These are phyloP conservation scores for Omphalotus olearius DNA, from an alignment of 1,284 basidiomycete species.

Conservation along the genomic window DNA sequence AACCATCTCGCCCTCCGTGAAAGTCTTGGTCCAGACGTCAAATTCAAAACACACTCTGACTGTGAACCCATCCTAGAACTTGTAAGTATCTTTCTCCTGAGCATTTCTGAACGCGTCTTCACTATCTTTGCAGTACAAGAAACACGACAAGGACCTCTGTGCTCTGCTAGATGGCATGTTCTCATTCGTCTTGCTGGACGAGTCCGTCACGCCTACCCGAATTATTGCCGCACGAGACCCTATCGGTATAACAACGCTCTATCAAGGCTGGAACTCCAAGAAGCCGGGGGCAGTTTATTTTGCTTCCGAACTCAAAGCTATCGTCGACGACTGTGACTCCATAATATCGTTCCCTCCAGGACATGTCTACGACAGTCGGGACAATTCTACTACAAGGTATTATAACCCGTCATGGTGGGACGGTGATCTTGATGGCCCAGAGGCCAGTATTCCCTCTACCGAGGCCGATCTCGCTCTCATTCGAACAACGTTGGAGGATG, in stretches of 20 bases:
- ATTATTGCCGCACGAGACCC: conserved; percentile 97
- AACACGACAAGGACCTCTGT: conserved; percentile 77
- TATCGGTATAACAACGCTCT: conserved; percentile 97
- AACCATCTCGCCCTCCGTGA: conserved; percentile 89
- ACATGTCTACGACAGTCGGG: conserved; percentile 87
- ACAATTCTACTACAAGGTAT: conserved; percentile 76
- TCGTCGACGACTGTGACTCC: conserved; percentile 91
- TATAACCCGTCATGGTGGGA: conserved; percentile 87
- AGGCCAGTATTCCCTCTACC: conserved; percentile 56
- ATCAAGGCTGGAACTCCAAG: conserved; percentile 91
- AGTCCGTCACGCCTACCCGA: conserved; percentile 83
- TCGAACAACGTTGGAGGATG: conserved; percentile 80
- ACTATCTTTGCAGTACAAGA: conserved; percentile 62
- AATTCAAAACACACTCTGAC: conserved; percentile 98
- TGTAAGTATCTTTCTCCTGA: conserved; percentile 41
- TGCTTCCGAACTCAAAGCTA: conserved; percentile 93
- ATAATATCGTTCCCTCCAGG: conserved; percentile 97
- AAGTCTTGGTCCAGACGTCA: conserved; percentile 57
- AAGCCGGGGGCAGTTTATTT: conserved; percentile 88
- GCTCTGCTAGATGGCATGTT: conserved; percentile 96
- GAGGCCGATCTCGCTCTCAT: conserved; percentile 69
- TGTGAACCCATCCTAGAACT: conserved; percentile 97
- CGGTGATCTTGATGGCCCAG: conserved; percentile 61
- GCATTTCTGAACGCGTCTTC: conserved; percentile 6
- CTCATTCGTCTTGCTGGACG: conserved; percentile 95